Evolutionary conservation across 257 asterid species (phyloP), one percentile per base, ranked within the genome.

Genomic region (Jacaranda mimosifolia): DNA sequence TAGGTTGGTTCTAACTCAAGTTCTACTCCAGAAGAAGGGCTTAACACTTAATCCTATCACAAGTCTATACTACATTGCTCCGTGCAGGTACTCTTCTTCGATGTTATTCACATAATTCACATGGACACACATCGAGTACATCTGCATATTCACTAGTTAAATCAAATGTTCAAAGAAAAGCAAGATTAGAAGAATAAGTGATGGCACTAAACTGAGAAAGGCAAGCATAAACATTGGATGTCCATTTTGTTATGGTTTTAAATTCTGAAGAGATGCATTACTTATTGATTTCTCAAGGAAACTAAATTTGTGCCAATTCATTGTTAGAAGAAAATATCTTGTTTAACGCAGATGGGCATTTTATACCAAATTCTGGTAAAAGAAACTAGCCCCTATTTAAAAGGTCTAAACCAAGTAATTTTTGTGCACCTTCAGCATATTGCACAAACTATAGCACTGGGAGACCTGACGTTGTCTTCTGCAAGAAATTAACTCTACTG

Each of bases 41-140:
- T 86, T 93, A 80, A 86, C 98, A 9, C 94, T 96, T 46, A 96
- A 93, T 83, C 99, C 99, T 32, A 79, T 96, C 88, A 96, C 98
- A 72, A 96, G 97, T 85, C 88, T 96, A 57, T 96, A 96, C 77
- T 96, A 96, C 91, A 96, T 96, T 78, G 99, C 99, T 70, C 99
- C 99, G 35, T 95, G 99, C 99, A 95, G 99, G 98, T 95, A 87
- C 68, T 26, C 63, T 66, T 78, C 81, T 73, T 80, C 71, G 75
- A 68, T 80, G 49, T 83, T 77, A 26, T 63, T 60, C 65, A 53
- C 68, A 38, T 55, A 38, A 55, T 35, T 59, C 60, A 36, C 19
- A 66, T 48, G 13, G 63, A 21, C 76, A 9, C 1, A 2, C 73
- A 42, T 58, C 38, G 19, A 55, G 13, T 55, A 42, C 42, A 51